Evolutionary conservation across 805 yeast genomes (phyloP), one percentile per base, ranked within the genome.

Genomic region (Pichia cephalocereana): DNA sequence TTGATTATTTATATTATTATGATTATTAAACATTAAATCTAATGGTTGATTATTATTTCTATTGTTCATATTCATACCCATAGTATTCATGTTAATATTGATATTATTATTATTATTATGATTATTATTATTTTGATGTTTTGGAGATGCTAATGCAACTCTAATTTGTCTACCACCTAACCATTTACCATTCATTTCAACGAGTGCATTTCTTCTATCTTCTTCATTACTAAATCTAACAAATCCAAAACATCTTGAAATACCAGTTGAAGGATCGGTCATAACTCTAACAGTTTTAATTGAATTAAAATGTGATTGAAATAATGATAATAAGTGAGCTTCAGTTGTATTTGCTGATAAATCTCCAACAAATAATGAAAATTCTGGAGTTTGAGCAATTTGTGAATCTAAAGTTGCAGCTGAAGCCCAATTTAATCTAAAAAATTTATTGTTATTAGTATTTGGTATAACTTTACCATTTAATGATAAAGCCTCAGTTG

Each of bases 211-310:
- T 47, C 76, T 75, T 56, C 91, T 72, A 57, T 84, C 91, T 39
- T 68, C 74, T 53, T 83, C 88, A 54, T 77, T 79, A 23, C 83
- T 76, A 60, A 85, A 85, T 52, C 95, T 69, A 28, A 85, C 89
- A 65, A 85, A 85, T 0, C 93, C 93, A 65, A 84, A 84, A 57
- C 93, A 83, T 54, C 91, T 70, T 3, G 88, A 81, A 30, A 82
- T 76, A 0, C 90, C 90, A 14, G 84, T 75, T 7, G 85, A 75
- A 3, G 93, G 93, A 60, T 85, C 91, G 0, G 93, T 84, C 91
- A 85, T 85, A 11, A 85, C 91, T 51, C 93, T 69, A 8, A 85
- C 93, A 2, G 93, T 84, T 56, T 83, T 83, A 38, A 85, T 83
- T 9, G 86, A 76, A 45, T 69, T 69, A 65, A 76, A 85, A 49